phyloP scores from a whole-genome alignment of 2,329 filamentous ascomycete species.

The Calonectria pteridis region DNA sequence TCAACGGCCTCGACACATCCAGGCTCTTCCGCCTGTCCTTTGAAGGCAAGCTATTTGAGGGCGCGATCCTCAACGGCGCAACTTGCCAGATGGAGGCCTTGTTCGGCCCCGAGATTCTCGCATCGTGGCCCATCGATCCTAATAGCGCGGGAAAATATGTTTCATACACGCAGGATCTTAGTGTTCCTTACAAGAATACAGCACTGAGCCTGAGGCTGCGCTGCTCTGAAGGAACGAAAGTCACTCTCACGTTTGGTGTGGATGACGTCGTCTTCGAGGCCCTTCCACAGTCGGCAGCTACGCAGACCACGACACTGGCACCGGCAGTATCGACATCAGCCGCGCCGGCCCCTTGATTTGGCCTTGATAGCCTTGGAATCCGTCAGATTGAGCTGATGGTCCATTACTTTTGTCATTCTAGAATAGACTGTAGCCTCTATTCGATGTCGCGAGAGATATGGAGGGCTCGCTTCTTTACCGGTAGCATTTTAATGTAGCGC shows the following conservation, averaged over 20 bases:
- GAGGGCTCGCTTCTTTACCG: background rate
- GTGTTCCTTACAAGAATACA: background rate
- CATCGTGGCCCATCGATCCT: background rate
- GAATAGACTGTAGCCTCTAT: too few species aligned
- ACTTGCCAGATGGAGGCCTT: background rate
- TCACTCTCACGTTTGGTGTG: constrained; percentile 18
- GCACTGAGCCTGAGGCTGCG: constrained; percentile 19
- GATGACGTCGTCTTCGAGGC: constrained; percentile 16
- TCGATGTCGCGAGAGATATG: too few species aligned
- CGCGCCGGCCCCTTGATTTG: background rate
- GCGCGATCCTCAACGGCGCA: background rate
- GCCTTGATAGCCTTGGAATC: too few species aligned
- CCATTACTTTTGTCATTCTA: background rate
- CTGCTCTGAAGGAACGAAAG: background rate
- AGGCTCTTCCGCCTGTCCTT: constrained; percentile 11
- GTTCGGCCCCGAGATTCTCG: background rate
- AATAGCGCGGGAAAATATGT: background rate
- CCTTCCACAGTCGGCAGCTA: background rate
- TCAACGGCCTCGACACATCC: constrained; percentile 16
- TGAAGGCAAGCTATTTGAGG: background rate
- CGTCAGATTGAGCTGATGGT: background rate
- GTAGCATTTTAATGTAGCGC: background rate
- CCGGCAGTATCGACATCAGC: background rate
- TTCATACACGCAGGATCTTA: constrained; percentile 2
- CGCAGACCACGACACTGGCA: background rate